Conservation (phyloP, 169 alveolate species). For the Plasmodium ovale region DNA sequence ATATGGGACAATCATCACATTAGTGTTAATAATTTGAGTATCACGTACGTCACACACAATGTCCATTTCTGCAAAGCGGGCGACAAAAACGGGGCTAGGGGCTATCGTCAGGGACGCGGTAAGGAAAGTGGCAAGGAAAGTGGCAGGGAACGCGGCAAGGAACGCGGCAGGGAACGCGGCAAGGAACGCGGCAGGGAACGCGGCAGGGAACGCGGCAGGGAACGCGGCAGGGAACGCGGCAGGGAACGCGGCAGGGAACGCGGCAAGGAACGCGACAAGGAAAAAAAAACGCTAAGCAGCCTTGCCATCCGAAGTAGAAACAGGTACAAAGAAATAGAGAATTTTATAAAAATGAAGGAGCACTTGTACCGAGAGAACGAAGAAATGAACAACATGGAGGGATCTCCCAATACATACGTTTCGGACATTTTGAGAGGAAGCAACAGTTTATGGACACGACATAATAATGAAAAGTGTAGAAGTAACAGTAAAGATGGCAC, state of each 20-base stretch:
- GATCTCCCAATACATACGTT: not conserved
- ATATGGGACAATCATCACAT: slow-evolving; percentile 18
- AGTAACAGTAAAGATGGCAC: not conserved
- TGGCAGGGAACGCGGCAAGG: not conserved
- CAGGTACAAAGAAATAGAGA: slow-evolving; percentile 42
- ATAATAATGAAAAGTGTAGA: not conserved
- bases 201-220: no score
- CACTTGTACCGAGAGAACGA: slow-evolving; percentile 31
- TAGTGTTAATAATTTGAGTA: slow-evolving; percentile 15
- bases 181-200: no score
- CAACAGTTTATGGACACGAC: not conserved
- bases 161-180: no score
- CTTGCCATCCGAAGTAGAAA: not conserved
- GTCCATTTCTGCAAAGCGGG: slow-evolving; percentile 13
- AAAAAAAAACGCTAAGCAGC: not conserved
- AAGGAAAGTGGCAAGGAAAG: not conserved
- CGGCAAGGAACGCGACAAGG: not conserved
- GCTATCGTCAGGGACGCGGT: not conserved
- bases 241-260: not conserved
- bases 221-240: no score
- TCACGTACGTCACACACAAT: slow-evolving; percentile 60
- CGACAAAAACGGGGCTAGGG: not conserved
- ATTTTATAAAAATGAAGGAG: slow-evolving; percentile 56
- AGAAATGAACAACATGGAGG: not conserved
- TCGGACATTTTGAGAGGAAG: not conserved